phyloP scores from a whole-genome alignment of 768 basidiomycete species.

The Botryobasidium botryosum region DNA sequence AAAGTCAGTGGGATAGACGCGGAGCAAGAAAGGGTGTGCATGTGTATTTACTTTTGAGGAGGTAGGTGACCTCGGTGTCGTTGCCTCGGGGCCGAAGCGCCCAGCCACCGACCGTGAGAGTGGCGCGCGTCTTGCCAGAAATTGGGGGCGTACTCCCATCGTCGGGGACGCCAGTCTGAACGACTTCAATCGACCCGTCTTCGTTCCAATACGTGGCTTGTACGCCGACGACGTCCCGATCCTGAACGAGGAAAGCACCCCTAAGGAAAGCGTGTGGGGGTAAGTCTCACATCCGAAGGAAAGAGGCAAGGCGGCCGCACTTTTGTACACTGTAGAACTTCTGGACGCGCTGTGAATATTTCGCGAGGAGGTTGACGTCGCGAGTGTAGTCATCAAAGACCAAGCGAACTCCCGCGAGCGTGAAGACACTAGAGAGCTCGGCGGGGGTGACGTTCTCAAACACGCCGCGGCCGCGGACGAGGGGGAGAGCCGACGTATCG shows the following conservation, averaged over 20 bases:
- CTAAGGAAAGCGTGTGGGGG: background rate
- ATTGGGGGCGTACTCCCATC: constrained; percentile 5
- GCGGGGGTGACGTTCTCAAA: constrained; percentile 9
- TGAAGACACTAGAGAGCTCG: constrained; percentile 9
- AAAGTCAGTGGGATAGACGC: background rate
- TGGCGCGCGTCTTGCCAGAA: constrained; percentile 10
- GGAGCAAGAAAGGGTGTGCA: background rate
- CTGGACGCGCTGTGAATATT: background rate
- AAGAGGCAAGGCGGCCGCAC: background rate
- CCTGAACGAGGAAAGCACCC: constrained; percentile 9
- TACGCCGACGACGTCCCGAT: constrained; percentile 11
- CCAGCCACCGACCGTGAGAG: constrained; percentile 11
- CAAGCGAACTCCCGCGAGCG: constrained; percentile 6
- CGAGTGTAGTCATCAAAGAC: constrained; percentile 2
- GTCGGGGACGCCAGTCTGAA: constrained; percentile 11
- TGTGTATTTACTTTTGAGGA: constrained; percentile 8
- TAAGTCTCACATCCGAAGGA: background rate
- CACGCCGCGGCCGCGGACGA: constrained; percentile 11
- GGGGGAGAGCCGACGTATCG: constrained; percentile 9
- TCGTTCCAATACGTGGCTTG: constrained; percentile 5
- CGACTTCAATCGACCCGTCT: constrained; percentile 10
- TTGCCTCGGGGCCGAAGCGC: constrained; percentile 5
- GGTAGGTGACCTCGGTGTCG: constrained; percentile 8
- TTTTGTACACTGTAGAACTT: constrained; percentile 11
- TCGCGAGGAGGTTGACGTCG: background rate